Base-by-base conservation (phyloP, 768 basidiomycete species). In the Lactarius quietus region DNA sequence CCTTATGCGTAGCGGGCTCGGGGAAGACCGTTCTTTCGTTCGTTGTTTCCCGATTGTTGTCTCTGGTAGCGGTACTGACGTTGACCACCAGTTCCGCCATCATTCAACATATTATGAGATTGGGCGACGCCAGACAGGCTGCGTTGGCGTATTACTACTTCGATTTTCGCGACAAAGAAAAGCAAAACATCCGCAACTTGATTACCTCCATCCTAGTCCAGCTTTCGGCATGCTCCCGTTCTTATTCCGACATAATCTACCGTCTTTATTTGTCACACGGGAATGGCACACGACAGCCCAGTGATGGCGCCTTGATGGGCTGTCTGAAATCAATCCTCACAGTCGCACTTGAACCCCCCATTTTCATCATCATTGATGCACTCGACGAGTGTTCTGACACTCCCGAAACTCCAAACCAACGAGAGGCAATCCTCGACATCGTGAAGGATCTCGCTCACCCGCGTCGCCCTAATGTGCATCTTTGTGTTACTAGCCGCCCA, bases 401-500 rank as follows among this genome's bases (percentile, higher is more conserved):
- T 10, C 28, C 57, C 7, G 31, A 20, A n/a, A 6, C 33, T 29
- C 39, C 58, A 17, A 43, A 52, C 18, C 39, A 52, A 5, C 63
- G 39, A 39, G 41, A 53, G 5, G 31, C 8, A 9, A 29, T 64
- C 29, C 39, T 64, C 1, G 26, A 59, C 3, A 1, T 64, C 14
- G 8, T 64, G 3, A 35, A 53, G 9, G 57, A 59, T 23, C 63
- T 64, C 20, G 23, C 41, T 45, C 51, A 41, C 17, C 41, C 57
- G 28, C 38, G 17, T 17, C 38, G 43, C 17, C 52, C 38, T 1
- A 48, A 45, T 10, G 6, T 64, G 3, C 53, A 35, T 33, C 29
- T 64, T 17, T 64, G 63, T 14, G 41, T 55, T 0, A 60, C 63
- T 12, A 64, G 63, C 17, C 53, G 63, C 3, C 33, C 63, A 6